Percentiles rank a stretch among this genome's conserved stretches.
Evolutionary conservation across 2,329 filamentous ascomycete species (phyloP).

Genomic region (Emergomyces africanus): DNA sequence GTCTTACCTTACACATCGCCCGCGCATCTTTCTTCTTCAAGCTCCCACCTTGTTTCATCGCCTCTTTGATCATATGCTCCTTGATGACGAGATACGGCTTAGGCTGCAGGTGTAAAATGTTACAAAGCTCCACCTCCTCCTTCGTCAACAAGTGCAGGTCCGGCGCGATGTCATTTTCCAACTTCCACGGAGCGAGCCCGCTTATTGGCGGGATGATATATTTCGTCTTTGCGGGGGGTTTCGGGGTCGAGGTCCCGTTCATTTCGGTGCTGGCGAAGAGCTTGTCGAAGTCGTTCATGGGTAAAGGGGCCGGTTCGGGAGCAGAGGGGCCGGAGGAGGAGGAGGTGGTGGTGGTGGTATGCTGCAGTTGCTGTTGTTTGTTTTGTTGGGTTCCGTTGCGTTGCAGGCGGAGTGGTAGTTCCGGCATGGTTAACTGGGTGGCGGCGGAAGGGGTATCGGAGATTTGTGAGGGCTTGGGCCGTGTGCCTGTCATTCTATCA

Average conservation of each 20-base stretch:
- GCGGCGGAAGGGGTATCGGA: conserved; percentile 63
- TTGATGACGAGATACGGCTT: conserved; percentile 96
- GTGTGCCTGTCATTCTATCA: conserved; percentile 65
- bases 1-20: conserved; percentile 57
- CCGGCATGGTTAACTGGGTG: conserved; percentile 63
- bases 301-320: conserved; percentile 20
- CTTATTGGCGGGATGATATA: conserved; percentile 39
- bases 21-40: conserved; percentile 91
- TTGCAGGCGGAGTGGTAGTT: conserved; percentile 54
- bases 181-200: conserved; percentile 41
- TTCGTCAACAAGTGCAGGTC: conserved; percentile 76
- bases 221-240: conserved; percentile 33
- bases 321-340: conserved; percentile 6
- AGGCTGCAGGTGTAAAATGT: conserved; percentile 69
- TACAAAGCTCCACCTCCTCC: conserved; percentile 79
- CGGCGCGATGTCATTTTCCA: conserved; percentile 59
- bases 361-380: conserved; percentile 5
- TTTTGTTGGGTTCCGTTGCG: conserved; percentile 24
- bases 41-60: conserved; percentile 72
- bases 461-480: conserved; percentile 56
- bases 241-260: conserved; percentile 26
- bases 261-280: conserved; percentile 43
- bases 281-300: conserved; percentile 41
- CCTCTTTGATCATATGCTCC: conserved; percentile 80
- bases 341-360: not conserved